Evolutionary conservation across 768 basidiomycete species (phyloP).

Genomic region (Pleurotus eryngii): DNA sequence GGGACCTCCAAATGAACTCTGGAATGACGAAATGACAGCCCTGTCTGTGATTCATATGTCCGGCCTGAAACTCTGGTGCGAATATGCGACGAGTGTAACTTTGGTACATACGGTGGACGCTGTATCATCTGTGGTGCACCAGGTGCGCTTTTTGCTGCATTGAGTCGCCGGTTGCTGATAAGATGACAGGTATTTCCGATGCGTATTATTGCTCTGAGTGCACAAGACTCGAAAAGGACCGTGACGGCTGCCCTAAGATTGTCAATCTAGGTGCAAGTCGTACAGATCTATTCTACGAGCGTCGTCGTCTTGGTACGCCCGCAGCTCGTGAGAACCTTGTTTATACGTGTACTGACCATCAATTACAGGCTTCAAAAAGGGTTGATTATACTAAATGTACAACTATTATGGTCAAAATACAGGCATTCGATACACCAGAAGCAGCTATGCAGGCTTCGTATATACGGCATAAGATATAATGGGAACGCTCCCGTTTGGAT

Average conservation of each 20-base stretch:
- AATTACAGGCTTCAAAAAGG: slow-evolving; percentile 67
- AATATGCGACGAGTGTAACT: slow-evolving; percentile 99
- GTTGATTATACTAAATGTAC: slow-evolving; percentile 20
- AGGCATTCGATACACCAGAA: not conserved
- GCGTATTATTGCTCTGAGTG: slow-evolving; percentile 99
- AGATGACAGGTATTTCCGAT: slow-evolving; percentile 78
- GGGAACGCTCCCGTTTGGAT: slow-evolving; percentile 48
- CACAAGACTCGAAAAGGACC: slow-evolving; percentile 93
- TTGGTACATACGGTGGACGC: slow-evolving; percentile 94
- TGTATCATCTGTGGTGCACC: slow-evolving; percentile 98
- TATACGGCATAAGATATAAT: slow-evolving; percentile 66
- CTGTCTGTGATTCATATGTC: slow-evolving; percentile 98
- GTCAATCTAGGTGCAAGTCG: slow-evolving; percentile 94
- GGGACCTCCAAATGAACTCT: not conserved
- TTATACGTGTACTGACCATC: not conserved
- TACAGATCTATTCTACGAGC: slow-evolving; percentile 90
- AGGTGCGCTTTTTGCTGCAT: slow-evolving; percentile 45
- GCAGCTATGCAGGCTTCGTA: slow-evolving; percentile 20
- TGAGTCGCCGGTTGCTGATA: not conserved
- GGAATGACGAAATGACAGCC: slow-evolving; percentile 44
- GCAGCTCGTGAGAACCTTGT: slow-evolving; percentile 1
- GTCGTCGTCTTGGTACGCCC: slow-evolving; percentile 71
- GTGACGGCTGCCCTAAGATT: slow-evolving; percentile 98
- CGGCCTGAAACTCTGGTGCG: slow-evolving; percentile 96
- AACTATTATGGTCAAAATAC: not conserved